Evolutionary conservation across 2,329 filamentous ascomycete genomes (phyloP).

Genomic region (Epicoccum sorghinum): DNA sequence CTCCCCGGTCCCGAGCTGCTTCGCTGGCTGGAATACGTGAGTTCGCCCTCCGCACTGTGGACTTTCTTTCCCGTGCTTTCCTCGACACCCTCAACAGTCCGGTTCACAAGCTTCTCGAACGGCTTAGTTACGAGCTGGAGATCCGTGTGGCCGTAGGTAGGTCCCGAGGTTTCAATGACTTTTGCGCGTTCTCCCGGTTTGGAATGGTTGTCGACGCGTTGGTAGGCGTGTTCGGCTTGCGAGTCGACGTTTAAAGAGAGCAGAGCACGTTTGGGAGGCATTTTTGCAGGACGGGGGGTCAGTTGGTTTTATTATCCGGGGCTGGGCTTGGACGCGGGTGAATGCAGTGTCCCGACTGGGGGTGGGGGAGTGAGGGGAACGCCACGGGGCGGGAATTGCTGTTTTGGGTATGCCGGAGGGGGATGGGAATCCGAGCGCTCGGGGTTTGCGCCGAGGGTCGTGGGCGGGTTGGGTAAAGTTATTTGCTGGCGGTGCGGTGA

Average conservation of each 20-base stretch:
- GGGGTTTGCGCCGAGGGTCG: constrained; percentile 24
- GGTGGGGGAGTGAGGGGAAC: constrained; percentile 21
- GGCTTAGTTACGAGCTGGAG: constrained; percentile 47
- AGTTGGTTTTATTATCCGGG: constrained; percentile 30
- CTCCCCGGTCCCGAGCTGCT: constrained; percentile 13
- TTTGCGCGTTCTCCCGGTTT: constrained; percentile 43
- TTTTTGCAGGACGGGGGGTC: constrained; percentile 12
- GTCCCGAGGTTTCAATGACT: constrained; percentile 44
- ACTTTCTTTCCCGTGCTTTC: constrained; percentile 35
- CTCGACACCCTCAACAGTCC: constrained; percentile 40
- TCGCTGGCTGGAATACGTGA: constrained; percentile 24
- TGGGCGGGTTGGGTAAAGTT: not conserved
- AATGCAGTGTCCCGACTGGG: constrained; percentile 16
- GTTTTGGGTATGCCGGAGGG: constrained; percentile 38
- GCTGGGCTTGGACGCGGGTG: constrained; percentile 17
- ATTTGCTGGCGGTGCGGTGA: not conserved
- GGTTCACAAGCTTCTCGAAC: constrained; percentile 42
- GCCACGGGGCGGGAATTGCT: constrained; percentile 28
- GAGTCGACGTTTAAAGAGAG: constrained; percentile 50
- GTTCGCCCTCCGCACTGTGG: constrained; percentile 29
- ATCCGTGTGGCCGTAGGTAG: constrained; percentile 37
- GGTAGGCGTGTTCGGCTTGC: constrained; percentile 47
- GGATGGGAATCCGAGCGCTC: constrained; percentile 17
- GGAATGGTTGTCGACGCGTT: constrained; percentile 46
- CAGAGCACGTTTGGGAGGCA: constrained; percentile 41